Conservation (phyloP, 768 basidiomycete genomes). For the Lentinus brumalis region DNA sequence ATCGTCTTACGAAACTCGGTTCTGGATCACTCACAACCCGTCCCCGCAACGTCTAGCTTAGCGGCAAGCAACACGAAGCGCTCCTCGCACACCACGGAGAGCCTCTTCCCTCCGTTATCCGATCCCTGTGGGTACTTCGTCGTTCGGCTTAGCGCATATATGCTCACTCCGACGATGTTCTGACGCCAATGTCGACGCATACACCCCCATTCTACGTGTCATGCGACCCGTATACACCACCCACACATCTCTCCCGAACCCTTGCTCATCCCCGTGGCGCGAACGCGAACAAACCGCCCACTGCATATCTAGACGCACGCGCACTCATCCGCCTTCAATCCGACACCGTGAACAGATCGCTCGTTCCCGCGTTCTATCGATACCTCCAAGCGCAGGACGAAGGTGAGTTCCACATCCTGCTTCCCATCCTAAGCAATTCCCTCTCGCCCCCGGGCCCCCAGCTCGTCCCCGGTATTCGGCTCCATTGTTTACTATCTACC, state of each 20-base stretch:
- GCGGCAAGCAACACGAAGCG: constrained; percentile 49
- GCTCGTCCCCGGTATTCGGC: too few relatives aligned
- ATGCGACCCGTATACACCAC: not conserved
- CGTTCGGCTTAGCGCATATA: not conserved
- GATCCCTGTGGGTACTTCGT: constrained; percentile 55
- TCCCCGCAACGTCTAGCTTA: constrained; percentile 38
- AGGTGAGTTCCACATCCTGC: constrained; percentile 11
- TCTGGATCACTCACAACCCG: not conserved
- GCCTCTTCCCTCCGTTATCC: constrained; percentile 56
- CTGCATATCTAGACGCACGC: constrained; percentile 53
- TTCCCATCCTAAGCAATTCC: too few relatives aligned
- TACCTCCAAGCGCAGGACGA: constrained; percentile 70
- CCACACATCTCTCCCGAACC: too few relatives aligned
- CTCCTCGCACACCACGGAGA: constrained; percentile 25
- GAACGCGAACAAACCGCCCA: not conserved
- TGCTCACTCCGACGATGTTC: not conserved
- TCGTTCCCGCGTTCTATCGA: constrained; percentile 75
- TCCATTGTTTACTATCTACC: not conserved
- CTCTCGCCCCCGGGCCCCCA: too few relatives aligned
- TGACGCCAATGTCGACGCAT: not conserved
- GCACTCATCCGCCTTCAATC: constrained; percentile 67
- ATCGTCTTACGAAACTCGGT: not conserved
- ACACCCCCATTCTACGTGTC: not conserved
- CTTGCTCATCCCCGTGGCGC: not conserved
- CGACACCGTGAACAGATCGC: constrained; percentile 63